Conservation (phyloP, 2,329 filamentous ascomycete species). For the Trichoderma koningii region DNA sequence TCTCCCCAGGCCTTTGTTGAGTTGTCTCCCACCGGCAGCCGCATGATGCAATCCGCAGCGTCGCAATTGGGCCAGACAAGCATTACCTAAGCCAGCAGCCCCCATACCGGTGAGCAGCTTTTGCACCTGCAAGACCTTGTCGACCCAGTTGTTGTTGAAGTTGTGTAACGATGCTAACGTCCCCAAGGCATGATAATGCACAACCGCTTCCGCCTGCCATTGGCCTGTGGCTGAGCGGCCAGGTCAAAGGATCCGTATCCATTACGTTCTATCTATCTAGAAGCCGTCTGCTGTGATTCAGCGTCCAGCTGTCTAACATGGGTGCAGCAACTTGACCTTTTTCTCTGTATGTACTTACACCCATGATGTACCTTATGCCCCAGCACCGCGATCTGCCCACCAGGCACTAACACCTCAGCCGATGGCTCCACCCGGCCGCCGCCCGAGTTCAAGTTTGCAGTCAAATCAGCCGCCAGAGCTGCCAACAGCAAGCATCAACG, state of each 20-base stretch:
- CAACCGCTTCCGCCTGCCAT: neutral
- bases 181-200: neutral
- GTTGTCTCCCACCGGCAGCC: neutral
- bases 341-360: no score
- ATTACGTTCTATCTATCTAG: neutral
- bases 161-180: conserved; percentile 1
- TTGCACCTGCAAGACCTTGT: no score
- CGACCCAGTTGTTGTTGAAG: neutral
- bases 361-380: no score
- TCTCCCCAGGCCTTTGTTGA: conserved; percentile 10
- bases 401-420: no score
- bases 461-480: neutral
- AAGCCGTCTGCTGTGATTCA: no score
- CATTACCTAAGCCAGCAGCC: no score
- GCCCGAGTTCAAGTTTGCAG: neutral
- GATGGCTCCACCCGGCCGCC: no score
- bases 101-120: no score
- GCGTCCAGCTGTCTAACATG: no score
- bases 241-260: neutral
- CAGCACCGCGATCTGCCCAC: no score
- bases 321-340: no score
- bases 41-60: conserved; percentile 3
- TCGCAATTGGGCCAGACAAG: no score
- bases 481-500: neutral
- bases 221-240: neutral